Evolutionary conservation across 257 asterid species (phyloP).

Genomic region (Eustoma russellianum): DNA sequence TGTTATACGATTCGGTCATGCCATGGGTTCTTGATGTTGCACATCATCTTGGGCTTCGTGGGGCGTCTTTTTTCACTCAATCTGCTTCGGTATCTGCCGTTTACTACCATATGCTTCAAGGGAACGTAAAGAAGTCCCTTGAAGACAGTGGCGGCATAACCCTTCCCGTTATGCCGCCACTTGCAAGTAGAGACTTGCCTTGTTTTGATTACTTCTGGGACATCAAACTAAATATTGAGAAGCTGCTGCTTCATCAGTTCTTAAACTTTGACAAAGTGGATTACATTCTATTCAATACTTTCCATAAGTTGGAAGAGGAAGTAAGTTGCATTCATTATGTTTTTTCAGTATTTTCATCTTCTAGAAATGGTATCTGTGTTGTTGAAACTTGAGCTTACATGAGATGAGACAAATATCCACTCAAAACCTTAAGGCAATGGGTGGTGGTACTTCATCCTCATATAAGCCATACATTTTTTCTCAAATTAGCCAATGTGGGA

Average conservation of each 20-base stretch:
- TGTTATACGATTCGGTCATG: conserved; percentile 10
- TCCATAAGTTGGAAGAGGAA: conserved; percentile 36
- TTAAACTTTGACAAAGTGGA: conserved; percentile 27
- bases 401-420: no score
- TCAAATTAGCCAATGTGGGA: no score
- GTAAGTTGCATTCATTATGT: conserved; percentile 2
- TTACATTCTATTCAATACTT: conserved; percentile 40
- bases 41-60: conserved; percentile 8
- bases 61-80: conserved; percentile 23
- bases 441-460: no score
- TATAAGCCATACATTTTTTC: no score
- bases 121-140: conserved; percentile 2
- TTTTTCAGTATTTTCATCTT: no score
- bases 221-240: neutral
- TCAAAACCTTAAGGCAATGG: no score
- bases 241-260: conserved; percentile 5
- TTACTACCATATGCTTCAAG: conserved; percentile 18
- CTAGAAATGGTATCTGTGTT: no score
- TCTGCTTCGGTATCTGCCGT: conserved; percentile 16
- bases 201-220: neutral
- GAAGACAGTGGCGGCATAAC: neutral
- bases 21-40: conserved; percentile 14
- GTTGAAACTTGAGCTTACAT: no score
- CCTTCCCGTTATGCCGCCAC: conserved; percentile 12
- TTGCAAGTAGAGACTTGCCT: conserved; percentile 13